phyloP scores from a whole-genome alignment of 495 filamentous ascomycete genomes.

The Gamarada debralockiae region DNA sequence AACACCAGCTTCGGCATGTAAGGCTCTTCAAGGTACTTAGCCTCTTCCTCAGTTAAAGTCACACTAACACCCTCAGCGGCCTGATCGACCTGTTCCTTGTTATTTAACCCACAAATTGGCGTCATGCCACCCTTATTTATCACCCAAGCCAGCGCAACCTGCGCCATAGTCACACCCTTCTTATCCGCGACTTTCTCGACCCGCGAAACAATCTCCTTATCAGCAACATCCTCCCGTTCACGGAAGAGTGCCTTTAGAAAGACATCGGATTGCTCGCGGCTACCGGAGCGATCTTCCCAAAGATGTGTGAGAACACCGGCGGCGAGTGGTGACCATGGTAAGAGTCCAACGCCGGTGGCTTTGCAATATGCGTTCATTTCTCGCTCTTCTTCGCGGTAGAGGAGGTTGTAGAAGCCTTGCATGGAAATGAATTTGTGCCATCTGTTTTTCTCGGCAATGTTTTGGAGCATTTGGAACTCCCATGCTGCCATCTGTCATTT shows the following conservation, averaged over 20 bases:
- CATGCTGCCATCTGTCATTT: conserved; percentile 56
- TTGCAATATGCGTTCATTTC: no score
- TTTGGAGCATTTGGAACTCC: conserved; percentile 46
- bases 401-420: no score
- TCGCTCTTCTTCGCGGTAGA: no score
- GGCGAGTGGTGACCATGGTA: conserved; percentile 55
- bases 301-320: conserved; percentile 51
- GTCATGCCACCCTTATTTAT: conserved; percentile 33
- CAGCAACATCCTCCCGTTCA: conserved; percentile 45
- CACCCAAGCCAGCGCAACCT: conserved; percentile 65
- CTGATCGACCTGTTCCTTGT: background rate
- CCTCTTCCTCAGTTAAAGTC: background rate
- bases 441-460: no score
- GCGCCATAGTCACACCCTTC: conserved; percentile 56
- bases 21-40: background rate
- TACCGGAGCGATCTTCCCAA: conserved; percentile 33
- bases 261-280: conserved; percentile 42
- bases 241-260: no score
- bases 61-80: background rate
- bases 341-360: no score
- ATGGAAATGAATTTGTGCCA: no score
- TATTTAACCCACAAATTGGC: conserved; percentile 1
- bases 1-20: background rate
- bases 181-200: conserved; percentile 64
- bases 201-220: conserved; percentile 55